Base-by-base conservation (phyloP, 2,329 filamentous ascomycete genomes). In the Paraphaeosphaeria sporulosa region DNA sequence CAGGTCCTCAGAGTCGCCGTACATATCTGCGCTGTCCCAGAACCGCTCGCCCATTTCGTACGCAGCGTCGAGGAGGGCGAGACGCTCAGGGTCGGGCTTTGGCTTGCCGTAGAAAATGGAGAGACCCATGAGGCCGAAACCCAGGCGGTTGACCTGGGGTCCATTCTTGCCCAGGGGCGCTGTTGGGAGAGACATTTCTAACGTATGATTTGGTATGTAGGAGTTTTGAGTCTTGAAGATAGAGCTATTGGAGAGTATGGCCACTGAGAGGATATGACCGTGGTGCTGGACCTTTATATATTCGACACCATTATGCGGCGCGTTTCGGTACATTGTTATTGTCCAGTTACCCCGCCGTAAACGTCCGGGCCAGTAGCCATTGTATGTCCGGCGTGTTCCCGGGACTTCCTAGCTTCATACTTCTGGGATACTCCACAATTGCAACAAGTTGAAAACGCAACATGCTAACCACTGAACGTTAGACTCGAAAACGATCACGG, bases 61-160 rank as follows among this genome's bases (percentile, higher is more conserved):
- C 4, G 78, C 79, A 17, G 77, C 78, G 67, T 86, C 83, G 15
- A 86, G 79, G 2, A 86, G 68, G 7, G 77, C 78, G 61, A 85
- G 76, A 1, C 82, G 80, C 56, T 85, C 81, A n/a, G 79, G 71
- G 23, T 85, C 83, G 3, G 82, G 77, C 51, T 80, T 82, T 8
- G 75, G 67, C 21, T 66, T 64, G 58, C 82, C 82, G 64, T 84
- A 84, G 69, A 80, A 81, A 34, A 76, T 71, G 48, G 59, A 73
- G 59, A 81, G 64, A 4, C 84, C 83, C 84, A 86, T 86, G 19
- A 82, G 73, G 12, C 85, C 84, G 38, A 85, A 80, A n/a, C 85
- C 84, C 9, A 86, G 62, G 17, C 78, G 74, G 3, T 81, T 77
- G 27, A 87, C 81, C 27, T 79, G 65, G 0, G 82, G 83, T 13